Conservation (phyloP, 345 rosid genomes). For the Citrus hindsii region DNA sequence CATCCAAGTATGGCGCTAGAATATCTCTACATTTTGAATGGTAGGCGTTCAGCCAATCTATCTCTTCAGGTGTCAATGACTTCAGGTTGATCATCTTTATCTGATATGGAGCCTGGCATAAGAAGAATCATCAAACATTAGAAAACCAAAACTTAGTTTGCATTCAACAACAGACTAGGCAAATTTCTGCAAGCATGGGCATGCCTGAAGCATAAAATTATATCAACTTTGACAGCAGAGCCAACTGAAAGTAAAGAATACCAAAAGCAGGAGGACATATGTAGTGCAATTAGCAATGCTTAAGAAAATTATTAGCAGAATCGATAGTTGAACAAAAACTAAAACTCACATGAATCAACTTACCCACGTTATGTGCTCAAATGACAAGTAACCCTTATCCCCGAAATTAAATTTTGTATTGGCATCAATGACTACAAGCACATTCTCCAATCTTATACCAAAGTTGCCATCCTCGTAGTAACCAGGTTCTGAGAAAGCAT, state of each 20-base stretch:
- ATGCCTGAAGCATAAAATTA: neutral
- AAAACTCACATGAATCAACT: slow-evolving; percentile 1
- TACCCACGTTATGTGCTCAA: slow-evolving; percentile 99
- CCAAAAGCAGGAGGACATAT: neutral
- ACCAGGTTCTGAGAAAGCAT: slow-evolving; percentile 69
- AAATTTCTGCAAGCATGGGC: neutral
- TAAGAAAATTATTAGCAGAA: neutral
- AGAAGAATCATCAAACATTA: neutral
- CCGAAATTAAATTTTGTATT: slow-evolving; percentile 83
- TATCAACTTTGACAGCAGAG: neutral
- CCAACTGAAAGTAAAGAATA: neutral
- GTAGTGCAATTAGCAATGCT: neutral
- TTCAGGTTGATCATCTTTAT: slow-evolving; percentile 66
- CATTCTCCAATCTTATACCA: slow-evolving; percentile 96
- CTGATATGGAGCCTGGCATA: slow-evolving; percentile 79
- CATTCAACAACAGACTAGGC: neutral
- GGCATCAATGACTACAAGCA: slow-evolving; percentile 69
- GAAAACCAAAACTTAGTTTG: no score
- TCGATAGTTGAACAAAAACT: neutral
- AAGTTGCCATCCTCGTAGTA: slow-evolving; percentile 93
- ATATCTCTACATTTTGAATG: slow-evolving; percentile 72
- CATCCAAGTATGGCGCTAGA: slow-evolving; percentile 63
- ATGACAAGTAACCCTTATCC: slow-evolving; percentile 79
- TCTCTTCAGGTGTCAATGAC: slow-evolving; percentile 58
- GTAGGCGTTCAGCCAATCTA: slow-evolving; percentile 74